Base-by-base conservation (phyloP, 352 stramenopile species). In the Pythium aristosporum region DNA sequence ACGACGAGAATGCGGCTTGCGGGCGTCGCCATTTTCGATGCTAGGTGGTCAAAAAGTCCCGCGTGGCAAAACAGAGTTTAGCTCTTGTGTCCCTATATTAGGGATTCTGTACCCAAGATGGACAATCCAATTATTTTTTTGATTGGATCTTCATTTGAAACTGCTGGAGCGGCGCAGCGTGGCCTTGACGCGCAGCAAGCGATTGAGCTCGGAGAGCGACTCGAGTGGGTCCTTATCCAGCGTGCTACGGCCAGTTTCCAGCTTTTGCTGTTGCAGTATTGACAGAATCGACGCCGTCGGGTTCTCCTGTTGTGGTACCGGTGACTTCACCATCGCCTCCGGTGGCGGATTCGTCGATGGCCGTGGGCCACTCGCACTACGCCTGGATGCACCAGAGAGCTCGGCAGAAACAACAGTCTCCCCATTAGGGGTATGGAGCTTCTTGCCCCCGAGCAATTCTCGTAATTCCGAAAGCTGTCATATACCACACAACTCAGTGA, bases 141-240 rank as follows among this genome's bases (percentile, higher is more conserved):
- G 11, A 13, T 30, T 30, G 20, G 20, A 49, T 20, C 36, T 25
- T 73, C 41, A 69, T 30, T 69, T 63, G 46, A 64, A 65, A 53
- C 49, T 73, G 30, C 58, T 68, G 8, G 64, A 70, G 13, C 71
- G 51, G 21, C 75, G 67, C 18, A 87, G 57, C 34, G 71, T 75
- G 42, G 75, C 78, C 57, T 87, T 87, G 57, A 83, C 74, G n/a
- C 71, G 76, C 6, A 87, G 64, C 47, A 87, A 48, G 13, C 78
- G 73, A 48, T 84, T 87, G 34, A 87, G 72, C 50, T 87, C 78
- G 3, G 78, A 85, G 11, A 87, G 67, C 44, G 71, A 78, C 41
- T 87, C 72, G 5, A 85, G 56, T 2, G 78, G 74, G 61, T 87
- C 77, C 73, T 63, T 71, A 5, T 68, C 61, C 2, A 68, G 12